These are phyloP conservation scores for Petunia hybrid DNA, from an alignment of 305 asterid species.

Conservation along the genomic window DNA sequence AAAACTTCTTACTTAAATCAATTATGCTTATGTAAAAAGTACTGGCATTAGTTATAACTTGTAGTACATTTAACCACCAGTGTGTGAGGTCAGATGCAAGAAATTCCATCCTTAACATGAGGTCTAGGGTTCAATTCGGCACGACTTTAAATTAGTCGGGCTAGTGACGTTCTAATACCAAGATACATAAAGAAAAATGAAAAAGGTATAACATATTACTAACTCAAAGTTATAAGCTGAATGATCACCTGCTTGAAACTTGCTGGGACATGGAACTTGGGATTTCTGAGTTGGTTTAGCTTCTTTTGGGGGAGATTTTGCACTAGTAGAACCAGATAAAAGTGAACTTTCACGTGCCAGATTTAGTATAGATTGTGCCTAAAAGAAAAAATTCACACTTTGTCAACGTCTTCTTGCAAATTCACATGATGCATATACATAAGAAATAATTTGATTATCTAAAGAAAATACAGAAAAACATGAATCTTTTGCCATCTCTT, in stretches of 20 bases:
- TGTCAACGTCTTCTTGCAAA: neutral
- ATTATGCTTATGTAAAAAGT: neutral
- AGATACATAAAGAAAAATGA: neutral
- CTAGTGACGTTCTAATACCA: neutral
- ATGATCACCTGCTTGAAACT: constrained; percentile 9
- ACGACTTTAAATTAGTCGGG: neutral
- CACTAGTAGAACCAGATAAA: neutral
- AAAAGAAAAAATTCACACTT: neutral
- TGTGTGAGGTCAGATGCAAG: neutral
- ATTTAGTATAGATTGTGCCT: constrained; percentile 21
- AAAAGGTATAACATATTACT: neutral
- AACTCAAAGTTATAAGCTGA: neutral
- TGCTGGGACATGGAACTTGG: neutral
- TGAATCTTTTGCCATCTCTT: neutral
- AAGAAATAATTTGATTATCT: neutral
- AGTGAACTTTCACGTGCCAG: constrained; percentile 17
- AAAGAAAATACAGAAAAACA: neutral
- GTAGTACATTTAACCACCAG: neutral
- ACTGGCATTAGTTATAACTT: neutral
- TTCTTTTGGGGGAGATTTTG: constrained; percentile 2
- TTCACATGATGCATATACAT: too few relatives aligned
- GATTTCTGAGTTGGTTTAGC: constrained; percentile 4
- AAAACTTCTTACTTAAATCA: neutral
- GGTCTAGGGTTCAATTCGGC: too few relatives aligned
- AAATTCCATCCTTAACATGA: neutral